Evolutionary conservation across 768 basidiomycete genomes (phyloP), one percentile per base, ranked within the genome.

Genomic region (Lactarius vividus): DNA sequence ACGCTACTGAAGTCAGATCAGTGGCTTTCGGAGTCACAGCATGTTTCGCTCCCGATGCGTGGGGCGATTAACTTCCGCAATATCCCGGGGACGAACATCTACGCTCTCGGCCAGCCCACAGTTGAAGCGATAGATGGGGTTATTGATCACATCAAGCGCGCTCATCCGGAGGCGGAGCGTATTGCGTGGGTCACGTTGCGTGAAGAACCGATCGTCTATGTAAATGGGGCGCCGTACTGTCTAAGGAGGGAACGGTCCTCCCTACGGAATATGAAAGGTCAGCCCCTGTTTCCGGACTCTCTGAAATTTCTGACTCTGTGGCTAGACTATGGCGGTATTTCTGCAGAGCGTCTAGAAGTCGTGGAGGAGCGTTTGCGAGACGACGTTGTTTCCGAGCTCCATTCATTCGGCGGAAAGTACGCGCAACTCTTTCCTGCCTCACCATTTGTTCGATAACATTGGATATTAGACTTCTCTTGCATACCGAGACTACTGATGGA

Each of bases 1-100:
- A 95, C 88, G 1, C 81, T 96, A 3, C 81, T 96, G 66, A 97
- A 98, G 79, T 96, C 94, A 3, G 95, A 98, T 74, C 90, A 91
- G 75, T 98, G 95, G 95, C 77, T 88, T 13, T 83, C 84, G 28
- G 86, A 92, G 74, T 89, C 88, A 52, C 80, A 86, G 64, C 82
- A 81, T 56, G 85, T 89, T 49, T 81, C 84, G 57, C 76, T 85
- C 55, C 87, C 84, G 44, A 84, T 98, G 57, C 88, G 93, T 2
- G 97, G 97, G n/a, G 94, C 92, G 2, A 91, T 92, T 77, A 97
- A 97, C 72, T 98, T 97, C 81, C 85, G 97, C 60, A 88, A 88
- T 63, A 85, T 97, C 44, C 86, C 88, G 0, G 82, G 81, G 6
- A 89, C 89, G 26, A 86, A 88, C 54, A 89, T 98, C 37, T 99